Evolutionary conservation across 805 yeast species (phyloP).

Genomic region (Starmerella floricola): DNA sequence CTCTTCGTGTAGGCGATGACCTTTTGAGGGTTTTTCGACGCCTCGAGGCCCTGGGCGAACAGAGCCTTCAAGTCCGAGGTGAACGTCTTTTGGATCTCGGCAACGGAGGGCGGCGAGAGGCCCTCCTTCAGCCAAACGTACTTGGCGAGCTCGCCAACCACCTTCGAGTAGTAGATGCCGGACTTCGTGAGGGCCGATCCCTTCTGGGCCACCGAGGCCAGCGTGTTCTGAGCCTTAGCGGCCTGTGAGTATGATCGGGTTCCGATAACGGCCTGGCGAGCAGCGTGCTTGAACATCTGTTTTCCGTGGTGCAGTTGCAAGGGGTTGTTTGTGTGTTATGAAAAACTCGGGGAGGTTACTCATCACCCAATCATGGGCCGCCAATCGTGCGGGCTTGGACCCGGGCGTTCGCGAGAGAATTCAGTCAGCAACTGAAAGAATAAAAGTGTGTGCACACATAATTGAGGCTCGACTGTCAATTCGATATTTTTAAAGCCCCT

Average conservation of each 20-base stretch:
- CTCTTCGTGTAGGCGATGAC: slow-evolving; percentile 37
- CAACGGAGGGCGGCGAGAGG: slow-evolving; percentile 74
- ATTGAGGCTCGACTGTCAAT: no score
- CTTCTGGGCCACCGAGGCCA: slow-evolving; percentile 31
- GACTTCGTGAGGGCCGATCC: slow-evolving; percentile 36
- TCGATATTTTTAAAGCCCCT: no score
- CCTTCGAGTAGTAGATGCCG: slow-evolving; percentile 69
- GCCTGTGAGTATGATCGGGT: slow-evolving; percentile 15
- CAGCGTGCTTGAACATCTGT: slow-evolving; percentile 18
- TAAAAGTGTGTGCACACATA: no score
- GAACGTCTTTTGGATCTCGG: slow-evolving; percentile 69
- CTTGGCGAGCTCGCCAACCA: slow-evolving; percentile 51
- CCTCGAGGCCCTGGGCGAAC: slow-evolving; percentile 19
- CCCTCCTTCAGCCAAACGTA: slow-evolving; percentile 85
- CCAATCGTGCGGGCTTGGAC: no score
- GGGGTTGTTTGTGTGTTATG: background rate
- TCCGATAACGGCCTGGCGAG: slow-evolving; percentile 28
- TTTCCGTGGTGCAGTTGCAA: background rate
- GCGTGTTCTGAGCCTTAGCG: slow-evolving; percentile 14
- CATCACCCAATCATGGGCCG: slow-evolving; percentile 2
- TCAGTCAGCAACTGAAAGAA: no score
- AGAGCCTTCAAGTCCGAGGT: slow-evolving; percentile 32
- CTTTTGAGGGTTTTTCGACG: slow-evolving; percentile 43
- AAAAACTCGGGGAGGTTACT: background rate
- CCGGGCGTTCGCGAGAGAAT: no score